Base-by-base conservation (phyloP, 1,139 yeast genomes). In the Suhomyces terraborum region DNA sequence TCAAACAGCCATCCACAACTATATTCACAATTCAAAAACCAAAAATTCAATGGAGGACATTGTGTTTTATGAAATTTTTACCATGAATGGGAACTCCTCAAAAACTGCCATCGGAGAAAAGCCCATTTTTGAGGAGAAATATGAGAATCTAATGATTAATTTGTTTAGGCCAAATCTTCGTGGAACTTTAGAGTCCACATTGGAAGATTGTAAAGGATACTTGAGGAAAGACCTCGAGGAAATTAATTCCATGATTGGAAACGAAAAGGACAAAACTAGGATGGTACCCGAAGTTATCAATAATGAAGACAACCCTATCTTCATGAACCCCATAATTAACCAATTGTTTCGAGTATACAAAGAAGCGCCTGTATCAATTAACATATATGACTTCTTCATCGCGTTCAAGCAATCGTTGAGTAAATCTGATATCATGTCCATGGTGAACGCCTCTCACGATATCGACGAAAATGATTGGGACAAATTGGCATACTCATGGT, bases 291-390 rank as follows among this genome's bases (percentile, higher is more conserved):
- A 18, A 3, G 21, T n/a, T n/a, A 19, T 16, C 8, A 18, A 9
- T 8, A 10, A 32, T 2, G 10, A 26, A 42, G 14, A 35, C 43
- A 9, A 18, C 13, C 35, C 38, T 6, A 29, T 30, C 8, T 38
- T 45, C 13, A 43, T 71, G 43, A 77, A 70, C 45, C 94, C 83
- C 32, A 70, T 75, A 2, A 58, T 84, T 9, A 69, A 80, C 26
- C 77, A 76, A 33, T 59, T 88, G 41, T 89, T 80, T 62, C 75
- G 79, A 35, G 71, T 88, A 16, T 84, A 84, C 59, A 78, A 93
- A 47, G 97, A 89, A 55, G 93, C 96, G 0, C 87, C 88, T 20
- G 72, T 82, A 2, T 67, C 74, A 19, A 75, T 88, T 48, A 89
- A 88, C 56, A 76, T 88, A 37, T 85, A 75, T 61, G 97, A 89